Conservation (phyloP, 495 filamentous ascomycete species). For the Talaromyces stipitatus region DNA sequence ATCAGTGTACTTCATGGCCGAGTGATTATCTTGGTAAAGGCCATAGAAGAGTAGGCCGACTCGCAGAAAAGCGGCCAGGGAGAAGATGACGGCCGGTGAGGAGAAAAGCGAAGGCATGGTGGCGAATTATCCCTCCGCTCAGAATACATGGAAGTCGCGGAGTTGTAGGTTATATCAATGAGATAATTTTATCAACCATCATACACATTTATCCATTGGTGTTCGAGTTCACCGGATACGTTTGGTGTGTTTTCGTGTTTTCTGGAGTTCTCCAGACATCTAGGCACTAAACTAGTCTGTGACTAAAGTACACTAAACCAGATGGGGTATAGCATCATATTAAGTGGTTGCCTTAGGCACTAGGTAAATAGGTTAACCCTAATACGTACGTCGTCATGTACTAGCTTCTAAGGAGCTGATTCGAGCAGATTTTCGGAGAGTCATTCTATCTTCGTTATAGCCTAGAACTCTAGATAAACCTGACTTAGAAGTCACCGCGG, state of each 20-base stretch:
- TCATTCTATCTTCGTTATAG: too few species aligned
- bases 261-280: not conserved
- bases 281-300: not conserved
- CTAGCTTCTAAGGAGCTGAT: too few species aligned
- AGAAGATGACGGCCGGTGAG: slow-evolving; percentile 51
- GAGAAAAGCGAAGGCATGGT: slow-evolving; percentile 29
- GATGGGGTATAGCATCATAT: not conserved
- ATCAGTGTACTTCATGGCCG: slow-evolving; percentile 92
- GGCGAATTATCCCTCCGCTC: not conserved
- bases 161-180: not conserved
- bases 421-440: too few species aligned
- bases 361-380: too few species aligned
- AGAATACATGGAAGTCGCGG: too few species aligned
- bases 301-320: not conserved
- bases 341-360: not conserved
- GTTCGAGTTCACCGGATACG: not conserved
- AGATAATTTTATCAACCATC: not conserved
- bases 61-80: slow-evolving; percentile 61
- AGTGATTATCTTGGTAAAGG: slow-evolving; percentile 81
- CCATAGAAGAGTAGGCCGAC: slow-evolving; percentile 73
- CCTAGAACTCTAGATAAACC: too few species aligned
- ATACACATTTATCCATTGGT: not conserved
- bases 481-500: too few species aligned
- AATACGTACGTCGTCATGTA: too few species aligned
- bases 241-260: not conserved